Evolutionary conservation across 768 basidiomycete genomes (phyloP).

Genomic region (Macrolepiota dolichaula): DNA sequence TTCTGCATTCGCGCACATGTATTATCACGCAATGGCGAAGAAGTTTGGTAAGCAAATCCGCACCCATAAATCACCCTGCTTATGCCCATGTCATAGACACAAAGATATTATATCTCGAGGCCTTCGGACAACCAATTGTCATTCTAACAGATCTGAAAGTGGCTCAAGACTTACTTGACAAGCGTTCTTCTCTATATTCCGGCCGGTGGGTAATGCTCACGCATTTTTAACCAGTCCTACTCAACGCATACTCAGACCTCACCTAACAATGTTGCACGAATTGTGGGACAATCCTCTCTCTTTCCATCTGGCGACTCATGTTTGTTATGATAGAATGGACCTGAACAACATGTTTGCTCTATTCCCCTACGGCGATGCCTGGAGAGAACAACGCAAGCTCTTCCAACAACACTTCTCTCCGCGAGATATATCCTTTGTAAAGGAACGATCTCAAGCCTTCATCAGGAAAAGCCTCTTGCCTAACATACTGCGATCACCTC

Average conservation of each 20-base stretch:
- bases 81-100: not conserved
- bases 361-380: not conserved
- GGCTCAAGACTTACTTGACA: not conserved
- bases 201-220: not conserved
- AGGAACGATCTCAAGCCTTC: not conserved
- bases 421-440: not conserved
- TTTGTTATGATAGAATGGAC: not conserved
- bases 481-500: not conserved
- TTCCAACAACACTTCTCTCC: constrained; percentile 2
- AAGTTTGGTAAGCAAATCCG: not conserved
- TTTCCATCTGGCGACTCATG: not conserved
- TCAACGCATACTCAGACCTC: not conserved
- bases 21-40: not conserved
- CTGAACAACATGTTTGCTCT: not conserved
- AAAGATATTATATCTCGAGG: not conserved
- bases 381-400: constrained; percentile 8
- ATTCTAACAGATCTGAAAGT: not conserved
- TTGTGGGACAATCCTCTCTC: not conserved
- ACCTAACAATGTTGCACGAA: not conserved
- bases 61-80: not conserved
- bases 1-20: not conserved
- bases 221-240: not conserved
- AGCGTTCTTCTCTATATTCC: not conserved
- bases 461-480: not conserved
- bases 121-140: not conserved